Evolutionary conservation across 2,329 filamentous ascomycete species (phyloP), one percentile per base, ranked within the genome.

Genomic region (Arthroderma sp.): DNA sequence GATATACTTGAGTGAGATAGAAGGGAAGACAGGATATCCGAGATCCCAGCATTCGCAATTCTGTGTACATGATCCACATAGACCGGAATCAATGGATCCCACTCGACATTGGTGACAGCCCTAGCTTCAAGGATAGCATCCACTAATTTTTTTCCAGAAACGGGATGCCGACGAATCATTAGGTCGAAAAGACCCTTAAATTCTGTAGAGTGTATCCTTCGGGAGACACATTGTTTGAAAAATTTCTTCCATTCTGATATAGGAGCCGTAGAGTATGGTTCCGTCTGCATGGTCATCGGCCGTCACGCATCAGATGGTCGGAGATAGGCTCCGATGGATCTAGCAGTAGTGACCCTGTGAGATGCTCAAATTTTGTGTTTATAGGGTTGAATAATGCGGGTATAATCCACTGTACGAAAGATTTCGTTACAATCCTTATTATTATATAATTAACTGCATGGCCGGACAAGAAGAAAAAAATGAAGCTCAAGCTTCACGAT

Each of bases 1-100:
- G 52, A 52, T 38, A 66, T 57, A 7, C 60, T 63, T 8, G 64
- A 66, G 39, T 62, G 56, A 40, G 56, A 57, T 38, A 66, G 47
- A 6, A 66, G 51, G 10, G 54, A 55, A 4, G 49, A 51, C 48
- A 66, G 44, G 4, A 64, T 59, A 11, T 58, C 54, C 0, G 63
- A 56, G n/a, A 57, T 52, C 43, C 58, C 62, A 7, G 64, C 53
- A 36, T 53, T 50, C 1, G 58, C 59, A 39, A 56, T 49, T 46
- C 58, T 63, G 45, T 59, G 61, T 9, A 67, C 49, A 31, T 56
- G 55, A 46, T 66, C 63, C 32, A 65, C 56, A 52, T 67, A 68
- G 9, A 63, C 52, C 6, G 65, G 65, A 45, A 66, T 53, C 31
- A 66, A 50, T n/a, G 65, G 65, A 47, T 68, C 65, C 63, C 64